These are phyloP conservation scores for Pythium rishiriense DNA, from an alignment of 352 stramenopile genomes.

Conservation along the genomic window DNA sequence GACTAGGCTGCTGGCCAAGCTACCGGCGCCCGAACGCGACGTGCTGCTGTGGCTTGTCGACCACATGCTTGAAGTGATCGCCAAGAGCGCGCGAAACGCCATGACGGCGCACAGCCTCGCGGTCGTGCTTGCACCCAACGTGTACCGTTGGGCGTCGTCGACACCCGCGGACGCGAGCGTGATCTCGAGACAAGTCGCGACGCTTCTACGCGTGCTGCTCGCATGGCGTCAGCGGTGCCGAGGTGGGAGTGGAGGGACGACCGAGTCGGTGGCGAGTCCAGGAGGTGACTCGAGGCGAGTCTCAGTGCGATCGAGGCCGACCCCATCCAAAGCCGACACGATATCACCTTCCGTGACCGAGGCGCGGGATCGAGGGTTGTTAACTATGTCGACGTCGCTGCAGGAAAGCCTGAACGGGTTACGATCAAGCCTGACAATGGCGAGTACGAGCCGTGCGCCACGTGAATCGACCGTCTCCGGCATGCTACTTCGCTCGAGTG, in stretches of 20 bases:
- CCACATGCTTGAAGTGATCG: slow-evolving; percentile 59
- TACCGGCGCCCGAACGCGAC: slow-evolving; percentile 32
- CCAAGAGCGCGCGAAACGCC: slow-evolving; percentile 36
- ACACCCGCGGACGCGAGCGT: slow-evolving; percentile 25
- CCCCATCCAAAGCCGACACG: neutral
- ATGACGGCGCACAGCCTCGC: slow-evolving; percentile 56
- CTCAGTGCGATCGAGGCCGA: neutral
- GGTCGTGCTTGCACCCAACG: slow-evolving; percentile 59
- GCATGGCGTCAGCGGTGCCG: slow-evolving; percentile 32
- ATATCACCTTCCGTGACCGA: neutral
- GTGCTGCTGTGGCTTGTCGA: slow-evolving; percentile 70
- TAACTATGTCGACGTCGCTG: neutral
- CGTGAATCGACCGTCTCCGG: slow-evolving; percentile 16
- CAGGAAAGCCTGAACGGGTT: slow-evolving; percentile 8
- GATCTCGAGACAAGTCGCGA: slow-evolving; percentile 35
- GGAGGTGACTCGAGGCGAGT: neutral
- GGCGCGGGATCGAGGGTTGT: neutral
- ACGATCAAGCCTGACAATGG: neutral
- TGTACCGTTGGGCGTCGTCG: slow-evolving; percentile 37
- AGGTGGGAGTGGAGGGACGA: neutral
- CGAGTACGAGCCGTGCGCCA: neutral
- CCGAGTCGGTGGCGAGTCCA: too few species aligned
- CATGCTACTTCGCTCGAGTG: slow-evolving; percentile 15
- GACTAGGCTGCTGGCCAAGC: slow-evolving; percentile 25
- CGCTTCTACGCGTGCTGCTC: slow-evolving; percentile 41